Conservation (phyloP, 2,329 filamentous ascomycete species). For the Aspergillus sp. region DNA sequence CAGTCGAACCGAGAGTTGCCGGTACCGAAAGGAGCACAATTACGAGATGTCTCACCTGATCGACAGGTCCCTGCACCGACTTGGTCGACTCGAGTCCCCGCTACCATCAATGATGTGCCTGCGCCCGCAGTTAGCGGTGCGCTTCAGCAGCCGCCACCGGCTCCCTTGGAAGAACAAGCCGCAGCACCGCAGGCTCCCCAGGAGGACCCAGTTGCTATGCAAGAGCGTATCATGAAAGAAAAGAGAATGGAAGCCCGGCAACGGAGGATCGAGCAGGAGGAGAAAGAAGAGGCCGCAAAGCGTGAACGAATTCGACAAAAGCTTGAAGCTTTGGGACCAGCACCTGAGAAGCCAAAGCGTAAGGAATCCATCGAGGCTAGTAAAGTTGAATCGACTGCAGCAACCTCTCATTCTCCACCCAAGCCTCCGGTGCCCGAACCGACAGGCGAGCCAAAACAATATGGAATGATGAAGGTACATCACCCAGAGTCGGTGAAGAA, state of each 20-base stretch:
- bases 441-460: constrained; percentile 52
- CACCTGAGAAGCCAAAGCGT: constrained; percentile 30
- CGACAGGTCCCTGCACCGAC: constrained; percentile 21
- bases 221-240: constrained; percentile 56
- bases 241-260: constrained; percentile 52
- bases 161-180: constrained; percentile 13
- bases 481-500: constrained; percentile 49
- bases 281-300: constrained; percentile 51
- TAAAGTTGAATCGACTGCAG: constrained; percentile 19
- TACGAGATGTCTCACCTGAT: constrained; percentile 19
- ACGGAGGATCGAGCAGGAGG: constrained; percentile 48
- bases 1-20: constrained; percentile 20
- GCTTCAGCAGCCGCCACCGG: constrained; percentile 11
- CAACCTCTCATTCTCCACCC: constrained; percentile 46
- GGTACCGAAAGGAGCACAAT: constrained; percentile 16
- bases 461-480: constrained; percentile 58
- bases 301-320: constrained; percentile 53
- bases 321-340: constrained; percentile 47
- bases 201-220: constrained; percentile 44
- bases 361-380: constrained; percentile 22
- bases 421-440: constrained; percentile 54
- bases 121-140: constrained; percentile 13
- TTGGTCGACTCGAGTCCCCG: constrained; percentile 23
- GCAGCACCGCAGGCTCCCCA: constrained; percentile 15
- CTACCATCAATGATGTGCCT: constrained; percentile 23